Evolutionary conservation across 2,329 filamentous ascomycete species (phyloP), one percentile per base, ranked within the genome.

Genomic region (Hirsutella minnesotensis): DNA sequence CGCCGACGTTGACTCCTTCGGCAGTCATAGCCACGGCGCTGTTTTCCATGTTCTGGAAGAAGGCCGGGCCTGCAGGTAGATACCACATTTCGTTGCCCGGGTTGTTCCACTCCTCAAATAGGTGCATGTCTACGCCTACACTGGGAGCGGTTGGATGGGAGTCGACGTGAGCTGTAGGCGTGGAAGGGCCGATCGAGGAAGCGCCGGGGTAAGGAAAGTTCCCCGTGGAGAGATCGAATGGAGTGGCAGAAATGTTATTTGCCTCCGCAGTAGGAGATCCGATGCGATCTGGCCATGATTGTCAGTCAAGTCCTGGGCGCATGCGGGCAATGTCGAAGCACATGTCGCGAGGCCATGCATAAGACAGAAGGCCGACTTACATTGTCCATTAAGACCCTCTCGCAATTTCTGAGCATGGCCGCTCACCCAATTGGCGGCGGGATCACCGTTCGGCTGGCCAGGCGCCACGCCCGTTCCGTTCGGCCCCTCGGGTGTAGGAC

Each of bases 11-110:
- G 40, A 82, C 73, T 22, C 78, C 78, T 50, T 82, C 78, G 9
- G 78, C 75, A 3, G 77, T 81, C 74, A 81, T 81, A 36, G 76
- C 76, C 9, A 81, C 76, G 7, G 69, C 69, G 29, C 69, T 69
- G 47, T 77, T 76, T 46, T 73, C 74, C 52, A 80, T 69, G 54
- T 79, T 81, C 52, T 81, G 76, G 58, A 79, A 81, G 45, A 82
- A 77, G 4, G 76, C 77, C 2, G 77, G 67, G 0, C 78, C 78
- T 0, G 78, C 68, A 0, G 78, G 77, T 1, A 82, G 65, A 53
- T 81, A 82, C 78, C 78, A 82, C 73, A 82, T 77, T 52, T 80
- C 76, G 52, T 70, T 72, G 46, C 69, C 67, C 3, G 70, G 63
- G 44, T 67, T 69, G 44, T 65, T 65, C 75, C 75, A 79, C 41